A percentile compares a stretch with the other conserved stretches of the same genome.
Conservation (phyloP, 257 asterid species). For the Thymus mandschuricus region DNA sequence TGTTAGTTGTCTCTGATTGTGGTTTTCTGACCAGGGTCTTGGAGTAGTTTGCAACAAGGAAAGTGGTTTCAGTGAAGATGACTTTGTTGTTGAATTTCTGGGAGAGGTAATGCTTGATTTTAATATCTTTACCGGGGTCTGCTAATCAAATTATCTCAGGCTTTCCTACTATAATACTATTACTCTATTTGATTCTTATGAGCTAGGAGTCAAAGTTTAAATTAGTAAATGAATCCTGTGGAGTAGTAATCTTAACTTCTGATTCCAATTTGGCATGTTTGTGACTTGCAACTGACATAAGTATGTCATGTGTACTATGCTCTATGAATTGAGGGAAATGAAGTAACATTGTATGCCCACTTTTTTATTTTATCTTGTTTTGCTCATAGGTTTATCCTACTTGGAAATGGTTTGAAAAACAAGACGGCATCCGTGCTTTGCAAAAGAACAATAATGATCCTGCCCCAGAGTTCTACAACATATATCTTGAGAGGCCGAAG, state of each 20-base stretch:
- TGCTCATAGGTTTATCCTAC: constrained; percentile 87
- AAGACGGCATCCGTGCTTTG: constrained; percentile 96
- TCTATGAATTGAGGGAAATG: background rate
- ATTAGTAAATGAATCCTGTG: background rate
- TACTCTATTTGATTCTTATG: constrained; percentile 20
- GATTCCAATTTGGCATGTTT: background rate
- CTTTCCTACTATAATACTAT: background rate
- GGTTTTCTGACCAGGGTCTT: constrained; percentile 71
- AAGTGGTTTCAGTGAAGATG: constrained; percentile 90
- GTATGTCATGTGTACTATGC: background rate
- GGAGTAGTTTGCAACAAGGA: constrained; percentile 98
- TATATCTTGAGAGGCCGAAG: constrained; percentile 98
- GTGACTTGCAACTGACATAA: constrained; percentile 2
- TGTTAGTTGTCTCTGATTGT: constrained; percentile 25
- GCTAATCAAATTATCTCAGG: constrained; percentile 11
- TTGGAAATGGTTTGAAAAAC: constrained; percentile 99
- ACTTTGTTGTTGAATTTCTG: constrained; percentile 94
- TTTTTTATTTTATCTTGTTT: constrained; percentile 15
- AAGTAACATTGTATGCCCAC: constrained; percentile 11
- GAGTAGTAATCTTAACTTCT: constrained; percentile 2
- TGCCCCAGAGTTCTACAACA: constrained; percentile 97
- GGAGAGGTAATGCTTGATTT: constrained; percentile 78
- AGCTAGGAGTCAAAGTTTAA: background rate
- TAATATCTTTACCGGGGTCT: constrained; percentile 12
- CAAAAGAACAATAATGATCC: constrained; percentile 93